Evolutionary conservation across 2,329 filamentous ascomycete genomes (phyloP).

Genomic region (Monilinia aucupariae): DNA sequence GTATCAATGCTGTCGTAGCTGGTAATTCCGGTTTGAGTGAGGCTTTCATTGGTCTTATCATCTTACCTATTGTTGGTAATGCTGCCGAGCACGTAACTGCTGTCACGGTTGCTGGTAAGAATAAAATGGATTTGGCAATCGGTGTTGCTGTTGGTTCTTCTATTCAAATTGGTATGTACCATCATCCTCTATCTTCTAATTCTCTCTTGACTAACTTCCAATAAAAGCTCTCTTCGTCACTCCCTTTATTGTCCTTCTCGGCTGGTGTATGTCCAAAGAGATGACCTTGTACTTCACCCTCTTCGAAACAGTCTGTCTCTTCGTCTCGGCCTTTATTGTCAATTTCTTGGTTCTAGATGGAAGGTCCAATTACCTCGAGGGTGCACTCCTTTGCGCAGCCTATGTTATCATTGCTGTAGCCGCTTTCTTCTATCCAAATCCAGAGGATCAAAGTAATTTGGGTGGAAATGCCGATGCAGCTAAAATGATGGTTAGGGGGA

Average conservation of each 20-base stretch:
- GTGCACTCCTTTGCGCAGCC: constrained; percentile 60
- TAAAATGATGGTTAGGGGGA: constrained; percentile 26
- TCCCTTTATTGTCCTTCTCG: constrained; percentile 63
- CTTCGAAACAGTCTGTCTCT: constrained; percentile 83
- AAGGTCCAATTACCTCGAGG: constrained; percentile 81
- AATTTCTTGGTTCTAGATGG: constrained; percentile 84
- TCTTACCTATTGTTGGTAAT: constrained; percentile 68
- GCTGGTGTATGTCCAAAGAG: constrained; percentile 62
- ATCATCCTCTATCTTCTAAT: not conserved
- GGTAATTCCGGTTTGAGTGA: constrained; percentile 52
- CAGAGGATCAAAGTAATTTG: constrained; percentile 42
- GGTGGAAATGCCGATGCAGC: constrained; percentile 32
- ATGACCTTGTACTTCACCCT: constrained; percentile 81
- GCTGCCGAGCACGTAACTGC: constrained; percentile 69
- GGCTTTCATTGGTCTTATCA: constrained; percentile 65
- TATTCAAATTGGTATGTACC: constrained; percentile 58
- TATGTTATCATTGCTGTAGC: constrained; percentile 64
- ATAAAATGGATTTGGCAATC: constrained; percentile 72
- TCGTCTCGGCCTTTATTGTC: constrained; percentile 78
- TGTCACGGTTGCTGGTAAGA: constrained; percentile 64
- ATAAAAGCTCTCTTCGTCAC: constrained; percentile 57
- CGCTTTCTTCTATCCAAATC: constrained; percentile 60
- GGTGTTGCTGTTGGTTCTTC: constrained; percentile 65
- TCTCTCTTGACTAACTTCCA: not conserved
- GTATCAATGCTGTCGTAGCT: constrained; percentile 58